Evolutionary conservation across 495 filamentous ascomycete genomes (phyloP).

Genomic region (Penicillium verhagenii): DNA sequence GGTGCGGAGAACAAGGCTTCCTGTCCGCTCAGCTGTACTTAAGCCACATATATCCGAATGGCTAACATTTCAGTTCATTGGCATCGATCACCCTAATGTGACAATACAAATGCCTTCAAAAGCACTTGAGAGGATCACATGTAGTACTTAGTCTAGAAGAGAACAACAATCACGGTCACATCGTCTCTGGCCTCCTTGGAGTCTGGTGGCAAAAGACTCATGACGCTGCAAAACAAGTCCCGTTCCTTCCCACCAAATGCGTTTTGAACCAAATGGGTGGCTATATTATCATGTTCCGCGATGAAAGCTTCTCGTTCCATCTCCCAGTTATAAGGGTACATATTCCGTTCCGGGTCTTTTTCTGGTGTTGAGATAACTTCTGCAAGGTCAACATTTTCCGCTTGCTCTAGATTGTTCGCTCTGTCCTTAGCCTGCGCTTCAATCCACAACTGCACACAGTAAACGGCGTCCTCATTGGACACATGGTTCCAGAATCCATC

Average conservation of each 20-base stretch:
- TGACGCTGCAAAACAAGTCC: not conserved
- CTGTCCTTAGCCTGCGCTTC: not conserved
- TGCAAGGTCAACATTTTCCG: not conserved
- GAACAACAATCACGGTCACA: not conserved
- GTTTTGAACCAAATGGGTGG: not conserved
- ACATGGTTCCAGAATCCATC: not conserved
- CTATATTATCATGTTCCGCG: not conserved
- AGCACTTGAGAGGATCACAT: not conserved
- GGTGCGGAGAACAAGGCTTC: slow-evolving; percentile 1
- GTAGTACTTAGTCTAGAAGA: not conserved
- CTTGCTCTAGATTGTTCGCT: not conserved
- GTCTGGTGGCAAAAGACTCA: not conserved
- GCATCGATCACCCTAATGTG: too few species aligned
- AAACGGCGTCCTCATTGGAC: not conserved
- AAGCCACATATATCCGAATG: too few species aligned
- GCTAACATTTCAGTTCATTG: too few species aligned
- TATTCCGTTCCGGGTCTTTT: not conserved
- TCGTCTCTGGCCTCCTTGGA: not conserved
- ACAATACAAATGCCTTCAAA: too few species aligned
- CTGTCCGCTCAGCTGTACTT: slow-evolving; percentile 1
- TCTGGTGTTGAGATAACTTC: not conserved
- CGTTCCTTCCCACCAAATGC: not conserved
- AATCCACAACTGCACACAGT: not conserved
- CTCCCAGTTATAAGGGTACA: not conserved
- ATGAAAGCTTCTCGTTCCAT: not conserved